These are phyloP conservation scores for Lachnellula subtilissima DNA, from an alignment of 2,329 filamentous ascomycete genomes.

Conservation along the genomic window DNA sequence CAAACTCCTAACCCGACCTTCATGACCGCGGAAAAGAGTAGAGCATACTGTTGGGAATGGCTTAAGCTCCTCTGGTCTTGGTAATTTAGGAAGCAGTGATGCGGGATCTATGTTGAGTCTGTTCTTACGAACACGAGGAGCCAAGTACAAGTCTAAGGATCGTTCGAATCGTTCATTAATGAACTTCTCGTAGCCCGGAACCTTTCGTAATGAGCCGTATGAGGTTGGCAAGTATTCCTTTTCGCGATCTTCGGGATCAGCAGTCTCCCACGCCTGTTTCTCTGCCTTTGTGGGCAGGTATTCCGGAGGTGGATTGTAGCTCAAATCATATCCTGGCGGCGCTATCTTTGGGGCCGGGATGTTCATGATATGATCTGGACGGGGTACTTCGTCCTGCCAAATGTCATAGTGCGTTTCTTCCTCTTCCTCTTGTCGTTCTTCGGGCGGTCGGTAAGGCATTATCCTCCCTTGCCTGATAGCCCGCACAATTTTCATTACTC, in stretches of 20 bases:
- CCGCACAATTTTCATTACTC: constrained; percentile 94
- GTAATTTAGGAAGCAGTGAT: constrained; percentile 86
- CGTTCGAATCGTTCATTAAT: constrained; percentile 96
- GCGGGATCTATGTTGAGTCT: constrained; percentile 95
- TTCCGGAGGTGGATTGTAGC: constrained; percentile 92
- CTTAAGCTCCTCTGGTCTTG: constrained; percentile 85
- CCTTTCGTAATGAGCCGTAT: constrained; percentile 79
- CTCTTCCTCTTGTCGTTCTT: constrained; percentile 66
- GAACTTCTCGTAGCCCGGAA: constrained; percentile 84
- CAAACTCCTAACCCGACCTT: constrained; percentile 79
- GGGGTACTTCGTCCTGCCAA: constrained; percentile 87
- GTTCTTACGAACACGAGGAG: constrained; percentile 85
- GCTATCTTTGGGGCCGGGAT: constrained; percentile 90
- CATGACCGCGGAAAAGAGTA: constrained; percentile 81
- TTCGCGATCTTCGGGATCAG: constrained; percentile 85
- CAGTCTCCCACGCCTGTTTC: constrained; percentile 75
- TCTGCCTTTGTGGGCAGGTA: constrained; percentile 86
- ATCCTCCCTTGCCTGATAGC: constrained; percentile 94
- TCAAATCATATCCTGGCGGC: constrained; percentile 90
- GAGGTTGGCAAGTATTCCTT: constrained; percentile 82
- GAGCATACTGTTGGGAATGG: constrained; percentile 91
- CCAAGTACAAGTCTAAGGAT: constrained; percentile 91
- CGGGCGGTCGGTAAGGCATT: constrained; percentile 76
- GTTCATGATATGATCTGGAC: constrained; percentile 85
- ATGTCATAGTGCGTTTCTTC: constrained; percentile 74